These are phyloP conservation scores for Taxawa tesnikishii DNA, from an alignment of 2,329 filamentous ascomycete species.

Conservation along the genomic window DNA sequence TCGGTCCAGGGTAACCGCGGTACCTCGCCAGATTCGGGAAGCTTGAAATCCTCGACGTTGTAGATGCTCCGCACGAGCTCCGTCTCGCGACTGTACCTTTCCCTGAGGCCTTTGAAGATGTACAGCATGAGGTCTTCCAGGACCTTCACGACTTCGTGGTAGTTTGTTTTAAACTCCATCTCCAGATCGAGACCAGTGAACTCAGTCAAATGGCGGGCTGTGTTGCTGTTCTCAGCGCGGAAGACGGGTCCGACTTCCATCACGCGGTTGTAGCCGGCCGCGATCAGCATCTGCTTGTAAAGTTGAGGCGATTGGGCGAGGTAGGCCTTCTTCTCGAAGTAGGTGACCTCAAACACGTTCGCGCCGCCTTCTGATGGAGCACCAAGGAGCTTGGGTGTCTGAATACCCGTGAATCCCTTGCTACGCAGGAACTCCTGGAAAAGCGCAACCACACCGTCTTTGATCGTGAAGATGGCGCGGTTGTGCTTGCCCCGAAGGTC, in stretches of 20 bases:
- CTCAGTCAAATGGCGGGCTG: constrained; percentile 74
- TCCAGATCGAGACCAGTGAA: constrained; percentile 84
- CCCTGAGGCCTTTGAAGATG: constrained; percentile 65
- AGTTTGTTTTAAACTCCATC: constrained; percentile 74
- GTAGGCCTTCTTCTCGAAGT: constrained; percentile 75
- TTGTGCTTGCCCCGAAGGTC: constrained; percentile 86
- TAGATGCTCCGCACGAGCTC: constrained; percentile 62
- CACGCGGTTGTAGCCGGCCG: constrained; percentile 63
- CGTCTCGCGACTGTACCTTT: constrained; percentile 58
- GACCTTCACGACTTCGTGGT: constrained; percentile 60
- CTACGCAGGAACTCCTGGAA: constrained; percentile 70
- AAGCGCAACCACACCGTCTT: constrained; percentile 52
- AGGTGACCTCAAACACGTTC: constrained; percentile 81
- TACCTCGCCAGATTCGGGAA: constrained; percentile 62
- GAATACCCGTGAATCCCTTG: constrained; percentile 68
- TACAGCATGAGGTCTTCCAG: constrained; percentile 63
- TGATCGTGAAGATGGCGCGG: constrained; percentile 70
- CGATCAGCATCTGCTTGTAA: constrained; percentile 81
- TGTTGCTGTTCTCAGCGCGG: constrained; percentile 78
- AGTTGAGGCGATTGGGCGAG: constrained; percentile 74
- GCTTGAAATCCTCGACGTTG: constrained; percentile 64
- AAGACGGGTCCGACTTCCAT: constrained; percentile 73
- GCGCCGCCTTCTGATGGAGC: constrained; percentile 86
- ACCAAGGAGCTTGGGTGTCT: constrained; percentile 80
- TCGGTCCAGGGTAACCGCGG: constrained; percentile 68